A percentile compares a stretch with the other conserved stretches of the same genome.
These are phyloP conservation scores for Lathyrus aphaca DNA, from an alignment of 306 rosid genomes.

Conservation along the genomic window DNA sequence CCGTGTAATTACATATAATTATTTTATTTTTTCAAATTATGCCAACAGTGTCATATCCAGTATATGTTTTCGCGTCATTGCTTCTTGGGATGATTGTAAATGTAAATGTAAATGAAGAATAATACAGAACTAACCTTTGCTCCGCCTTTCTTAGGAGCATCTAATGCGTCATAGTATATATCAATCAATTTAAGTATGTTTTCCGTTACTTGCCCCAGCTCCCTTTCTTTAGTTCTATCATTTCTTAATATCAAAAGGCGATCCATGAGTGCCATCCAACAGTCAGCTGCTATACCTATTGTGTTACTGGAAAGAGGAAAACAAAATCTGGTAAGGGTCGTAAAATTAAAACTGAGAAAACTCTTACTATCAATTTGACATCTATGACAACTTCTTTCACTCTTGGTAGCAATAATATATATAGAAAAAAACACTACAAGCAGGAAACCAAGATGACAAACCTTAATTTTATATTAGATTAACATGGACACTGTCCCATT, in stretches of 20 bases:
- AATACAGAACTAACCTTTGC: constrained; percentile 60
- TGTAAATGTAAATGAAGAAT: constrained; percentile 6
- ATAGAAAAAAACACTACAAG: neutral
- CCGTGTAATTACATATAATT: too few species aligned
- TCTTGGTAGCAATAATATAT: neutral
- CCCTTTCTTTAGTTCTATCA: constrained; percentile 35
- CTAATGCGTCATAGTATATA: constrained; percentile 70
- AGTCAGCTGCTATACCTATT: constrained; percentile 56
- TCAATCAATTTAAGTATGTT: constrained; percentile 61
- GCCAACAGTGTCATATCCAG: too few species aligned
- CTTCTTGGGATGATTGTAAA: neutral
- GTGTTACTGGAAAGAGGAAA: constrained; percentile 52
- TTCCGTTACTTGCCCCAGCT: constrained; percentile 39
- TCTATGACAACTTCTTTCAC: neutral
- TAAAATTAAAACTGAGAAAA: constrained; percentile 4
- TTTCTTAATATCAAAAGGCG: constrained; percentile 49
- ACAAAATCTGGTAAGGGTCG: neutral
- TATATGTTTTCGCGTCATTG: too few species aligned
- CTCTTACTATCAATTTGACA: neutral
- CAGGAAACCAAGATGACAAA: neutral
- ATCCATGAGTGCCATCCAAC: constrained; percentile 80
- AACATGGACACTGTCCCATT: neutral
- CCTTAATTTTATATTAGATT: neutral
- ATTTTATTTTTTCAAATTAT: too few species aligned
- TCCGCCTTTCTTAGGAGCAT: constrained; percentile 74